Evolutionary conservation across 2,329 filamentous ascomycete species (phyloP), one percentile per base, ranked within the genome.

Genomic region (Fusarium sambucinum): DNA sequence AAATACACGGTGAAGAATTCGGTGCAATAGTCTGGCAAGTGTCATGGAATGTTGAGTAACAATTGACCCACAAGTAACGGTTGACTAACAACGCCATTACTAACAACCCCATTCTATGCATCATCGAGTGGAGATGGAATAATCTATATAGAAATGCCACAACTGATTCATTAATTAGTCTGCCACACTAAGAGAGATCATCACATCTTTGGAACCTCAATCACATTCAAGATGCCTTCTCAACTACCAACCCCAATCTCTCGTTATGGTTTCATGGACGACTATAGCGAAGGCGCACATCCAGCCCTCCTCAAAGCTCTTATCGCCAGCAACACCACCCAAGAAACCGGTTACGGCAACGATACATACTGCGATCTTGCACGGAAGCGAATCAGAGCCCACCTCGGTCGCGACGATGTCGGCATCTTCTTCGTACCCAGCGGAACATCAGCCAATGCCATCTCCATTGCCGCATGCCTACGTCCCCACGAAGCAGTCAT

Each of bases 201-300:
- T 35, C 47, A 23, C 10, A 44, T 10, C 12, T 29, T 29, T 12
- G 37, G 37, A 30, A 12, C 19, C 2, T 25, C 42, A 14, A 11
- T 40, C 11, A 37, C 37, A 7, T 11, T 13, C 42, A 65, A 47
- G 54, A 74, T 74, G 72, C 68, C 72, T 2, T 66, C 70, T 3
- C 58, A 71, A 41, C 62, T 70, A 42, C 32, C 60, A 10, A 29
- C 63, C 13, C n/a, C 53, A 6, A 70, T 64, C 27, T 55, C 59
- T 6, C 73, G 68, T 29, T 85, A 84, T 69, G 83, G 81, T 72
- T 82, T 85, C 57, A 76, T 82, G 46, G 83, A 85, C 66, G 83
- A 85, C 65, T 85, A 85, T 69, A 83, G 82, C 72, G 83, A 85
- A 60, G 84, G 83, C 35, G 83, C 82, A 0, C 84, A 85, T 61